These are phyloP conservation scores for Inosperma sp. DNA, from an alignment of 768 basidiomycete species.

Conservation along the genomic window DNA sequence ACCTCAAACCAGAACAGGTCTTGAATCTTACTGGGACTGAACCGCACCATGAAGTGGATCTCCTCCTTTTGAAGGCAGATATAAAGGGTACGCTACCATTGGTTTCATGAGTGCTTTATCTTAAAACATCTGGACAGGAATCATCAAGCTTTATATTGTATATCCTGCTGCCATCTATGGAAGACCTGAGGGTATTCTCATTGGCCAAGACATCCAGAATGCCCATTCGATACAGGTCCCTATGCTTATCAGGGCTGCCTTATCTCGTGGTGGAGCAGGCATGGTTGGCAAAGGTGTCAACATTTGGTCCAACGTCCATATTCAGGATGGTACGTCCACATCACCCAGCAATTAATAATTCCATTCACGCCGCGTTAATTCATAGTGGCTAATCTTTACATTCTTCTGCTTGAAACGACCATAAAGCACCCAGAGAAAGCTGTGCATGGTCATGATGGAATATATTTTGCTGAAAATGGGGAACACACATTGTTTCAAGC, in stretches of 20 bases:
- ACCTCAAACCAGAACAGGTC: slow-evolving; percentile 43
- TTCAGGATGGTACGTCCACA: slow-evolving; percentile 46
- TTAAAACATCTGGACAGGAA: slow-evolving; percentile 32
- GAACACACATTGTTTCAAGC: slow-evolving; percentile 40
- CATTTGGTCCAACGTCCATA: slow-evolving; percentile 53
- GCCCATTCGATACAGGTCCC: slow-evolving; percentile 51
- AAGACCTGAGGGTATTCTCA: slow-evolving; percentile 42
- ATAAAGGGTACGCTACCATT: slow-evolving; percentile 34
- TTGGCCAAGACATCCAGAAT: slow-evolving; percentile 50
- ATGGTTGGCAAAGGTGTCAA: slow-evolving; percentile 55
- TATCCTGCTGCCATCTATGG: slow-evolving; percentile 59
- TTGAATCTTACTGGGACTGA: slow-evolving; percentile 42
- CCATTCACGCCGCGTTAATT: neutral
- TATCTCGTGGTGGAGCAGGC: slow-evolving; percentile 48
- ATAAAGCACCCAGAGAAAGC: slow-evolving; percentile 22
- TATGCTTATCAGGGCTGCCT: slow-evolving; percentile 37
- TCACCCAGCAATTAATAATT: neutral
- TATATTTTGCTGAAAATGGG: slow-evolving; percentile 46
- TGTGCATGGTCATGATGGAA: slow-evolving; percentile 41
- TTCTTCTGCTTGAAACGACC: slow-evolving; percentile 37
- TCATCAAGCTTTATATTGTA: slow-evolving; percentile 48
- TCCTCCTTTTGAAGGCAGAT: slow-evolving; percentile 43
- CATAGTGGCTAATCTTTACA: slow-evolving; percentile 44
- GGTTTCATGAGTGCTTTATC: neutral
- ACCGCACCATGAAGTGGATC: slow-evolving; percentile 49